phyloP scores from a whole-genome alignment of 495 filamentous ascomycete species.

The Hypoxylon perforatum region DNA sequence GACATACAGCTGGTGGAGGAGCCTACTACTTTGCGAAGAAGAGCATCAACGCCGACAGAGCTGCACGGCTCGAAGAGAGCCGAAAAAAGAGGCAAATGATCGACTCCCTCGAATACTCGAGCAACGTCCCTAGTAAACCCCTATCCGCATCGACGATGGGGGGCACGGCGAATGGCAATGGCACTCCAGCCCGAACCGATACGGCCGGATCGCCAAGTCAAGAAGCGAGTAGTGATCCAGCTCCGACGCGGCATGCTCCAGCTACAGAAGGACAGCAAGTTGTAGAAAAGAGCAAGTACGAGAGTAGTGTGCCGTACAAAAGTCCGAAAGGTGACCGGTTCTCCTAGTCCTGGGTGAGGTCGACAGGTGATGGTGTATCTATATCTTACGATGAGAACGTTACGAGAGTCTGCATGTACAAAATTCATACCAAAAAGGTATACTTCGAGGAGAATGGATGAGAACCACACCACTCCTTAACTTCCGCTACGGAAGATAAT shows the following conservation, averaged over 20 bases:
- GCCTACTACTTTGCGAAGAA: slow-evolving; percentile 97
- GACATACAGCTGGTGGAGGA: slow-evolving; percentile 73
- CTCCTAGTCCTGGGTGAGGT: slow-evolving; percentile 46
- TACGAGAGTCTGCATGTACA: slow-evolving; percentile 27
- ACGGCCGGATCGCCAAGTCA: slow-evolving; percentile 78
- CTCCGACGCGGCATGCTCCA: slow-evolving; percentile 84
- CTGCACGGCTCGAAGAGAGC: slow-evolving; percentile 73
- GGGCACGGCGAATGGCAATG: slow-evolving; percentile 48
- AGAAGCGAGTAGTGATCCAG: slow-evolving; percentile 84
- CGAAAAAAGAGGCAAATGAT: slow-evolving; percentile 71
- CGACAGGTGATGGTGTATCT: slow-evolving; percentile 2
- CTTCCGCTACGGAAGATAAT: neutral
- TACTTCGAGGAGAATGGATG: neutral
- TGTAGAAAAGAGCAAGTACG: slow-evolving; percentile 89
- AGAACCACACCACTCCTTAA: slow-evolving; percentile 16
- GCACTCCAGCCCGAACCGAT: slow-evolving; percentile 62
- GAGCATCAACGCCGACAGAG: slow-evolving; percentile 89
- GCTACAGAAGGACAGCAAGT: slow-evolving; percentile 75
- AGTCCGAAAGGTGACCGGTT: slow-evolving; percentile 88
- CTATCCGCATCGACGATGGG: slow-evolving; percentile 54
- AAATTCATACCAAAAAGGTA: slow-evolving; percentile 11
- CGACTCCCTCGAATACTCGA: slow-evolving; percentile 67
- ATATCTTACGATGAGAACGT: slow-evolving; percentile 27
- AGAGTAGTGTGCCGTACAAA: slow-evolving; percentile 73
- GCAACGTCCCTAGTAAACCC: slow-evolving; percentile 46